phyloP scores from a whole-genome alignment of 1,284 basidiomycete species.

The Marasmius oreades region DNA sequence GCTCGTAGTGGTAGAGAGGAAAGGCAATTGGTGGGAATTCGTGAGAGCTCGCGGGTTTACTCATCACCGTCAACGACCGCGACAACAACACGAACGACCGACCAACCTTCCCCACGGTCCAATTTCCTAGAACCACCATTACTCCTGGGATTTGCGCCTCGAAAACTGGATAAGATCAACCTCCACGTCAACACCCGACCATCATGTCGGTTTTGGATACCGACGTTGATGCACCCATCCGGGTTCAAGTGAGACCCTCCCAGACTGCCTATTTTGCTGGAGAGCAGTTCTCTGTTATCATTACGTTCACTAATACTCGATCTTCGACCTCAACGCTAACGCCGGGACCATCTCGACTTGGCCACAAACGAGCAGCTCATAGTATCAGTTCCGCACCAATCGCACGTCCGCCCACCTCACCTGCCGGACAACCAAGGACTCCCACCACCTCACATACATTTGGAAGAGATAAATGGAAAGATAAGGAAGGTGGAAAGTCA shows the following conservation, averaged over 20 bases:
- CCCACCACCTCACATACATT: constrained; percentile 26
- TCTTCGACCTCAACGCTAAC: constrained; percentile 32
- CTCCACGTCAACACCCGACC: background rate
- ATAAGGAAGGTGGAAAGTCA: constrained; percentile 19
- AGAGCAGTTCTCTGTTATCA: constrained; percentile 79
- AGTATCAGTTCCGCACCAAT: constrained; percentile 75
- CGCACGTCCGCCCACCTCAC: constrained; percentile 73
- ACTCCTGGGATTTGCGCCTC: background rate
- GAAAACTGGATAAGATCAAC: background rate
- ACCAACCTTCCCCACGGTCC: background rate
- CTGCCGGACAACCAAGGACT: constrained; percentile 46
- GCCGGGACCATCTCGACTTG: constrained; percentile 30
- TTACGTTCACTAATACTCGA: constrained; percentile 85
- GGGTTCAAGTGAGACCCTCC: constrained; percentile 69
- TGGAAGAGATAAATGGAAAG: constrained; percentile 16
- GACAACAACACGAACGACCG: background rate
- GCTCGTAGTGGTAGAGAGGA: background rate
- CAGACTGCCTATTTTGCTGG: constrained; percentile 93
- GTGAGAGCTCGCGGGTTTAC: background rate
- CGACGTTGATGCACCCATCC: constrained; percentile 45
- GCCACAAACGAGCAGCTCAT: constrained; percentile 61
- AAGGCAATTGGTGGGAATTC: background rate
- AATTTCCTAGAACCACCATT: too few species aligned
- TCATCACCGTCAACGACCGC: background rate
- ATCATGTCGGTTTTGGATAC: background rate